phyloP scores from a whole-genome alignment of 371 early-diverging fungal genomes.

The Saksenaea vasiformis region DNA sequence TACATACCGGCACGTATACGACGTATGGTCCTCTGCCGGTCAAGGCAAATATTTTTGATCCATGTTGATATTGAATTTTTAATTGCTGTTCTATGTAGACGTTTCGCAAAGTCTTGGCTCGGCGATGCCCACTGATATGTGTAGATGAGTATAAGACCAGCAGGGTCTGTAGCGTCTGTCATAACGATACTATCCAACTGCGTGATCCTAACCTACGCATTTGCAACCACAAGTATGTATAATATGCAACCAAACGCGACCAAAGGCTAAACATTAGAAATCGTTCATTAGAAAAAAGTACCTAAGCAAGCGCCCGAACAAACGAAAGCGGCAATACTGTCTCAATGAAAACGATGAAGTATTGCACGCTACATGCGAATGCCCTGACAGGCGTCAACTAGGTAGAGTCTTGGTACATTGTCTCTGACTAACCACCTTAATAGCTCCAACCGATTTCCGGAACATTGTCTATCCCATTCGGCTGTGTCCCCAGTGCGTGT shows the following conservation, averaged over 20 bases:
- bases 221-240: not conserved
- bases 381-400: not conserved
- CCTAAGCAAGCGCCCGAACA: not conserved
- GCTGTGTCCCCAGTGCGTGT: too few relatives aligned
- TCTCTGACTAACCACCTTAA: not conserved
- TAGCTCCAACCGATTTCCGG: not conserved
- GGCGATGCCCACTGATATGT: not conserved
- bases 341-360: not conserved
- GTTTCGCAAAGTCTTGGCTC: not conserved
- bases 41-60: not conserved
- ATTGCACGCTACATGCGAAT: not conserved
- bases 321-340: not conserved
- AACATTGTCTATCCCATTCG: constrained; percentile 2
- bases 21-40: not conserved
- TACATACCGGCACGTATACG: not conserved
- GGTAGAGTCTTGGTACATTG: not conserved
- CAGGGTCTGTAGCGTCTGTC: too few relatives aligned
- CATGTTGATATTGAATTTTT: not conserved
- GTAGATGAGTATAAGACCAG: not conserved
- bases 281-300: not conserved
- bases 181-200: too few relatives aligned
- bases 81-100: not conserved
- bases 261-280: not conserved
- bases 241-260: not conserved
- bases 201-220: not conserved